A percentile compares a stretch with the other conserved stretches of the same genome.
phyloP scores from a whole-genome alignment of 2,329 filamentous ascomycete species.

The Fusarium sp. region DNA sequence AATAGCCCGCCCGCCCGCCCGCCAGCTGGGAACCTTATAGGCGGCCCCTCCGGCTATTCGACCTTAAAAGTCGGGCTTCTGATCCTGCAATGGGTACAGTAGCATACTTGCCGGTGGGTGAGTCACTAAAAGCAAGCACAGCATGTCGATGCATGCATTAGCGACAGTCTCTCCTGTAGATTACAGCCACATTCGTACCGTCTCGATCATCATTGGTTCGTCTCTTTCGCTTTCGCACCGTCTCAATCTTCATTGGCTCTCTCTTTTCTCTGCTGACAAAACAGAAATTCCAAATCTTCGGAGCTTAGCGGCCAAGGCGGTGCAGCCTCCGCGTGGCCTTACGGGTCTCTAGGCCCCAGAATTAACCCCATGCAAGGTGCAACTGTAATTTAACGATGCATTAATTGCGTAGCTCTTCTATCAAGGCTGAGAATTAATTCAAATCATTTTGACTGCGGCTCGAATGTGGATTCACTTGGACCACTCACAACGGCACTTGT shows the following conservation, averaged over 20 bases:
- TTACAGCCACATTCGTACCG: too few species aligned
- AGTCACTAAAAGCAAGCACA: too few species aligned
- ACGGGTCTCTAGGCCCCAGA: not conserved
- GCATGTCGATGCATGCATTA: not conserved
- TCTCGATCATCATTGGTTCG: too few species aligned
- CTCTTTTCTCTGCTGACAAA: too few species aligned
- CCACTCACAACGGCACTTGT: too few species aligned
- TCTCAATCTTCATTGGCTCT: not conserved
- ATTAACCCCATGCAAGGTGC: not conserved
- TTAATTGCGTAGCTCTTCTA: conserved; percentile 15
- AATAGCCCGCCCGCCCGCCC: too few species aligned
- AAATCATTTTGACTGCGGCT: too few species aligned
- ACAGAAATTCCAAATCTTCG: conserved; percentile 24
- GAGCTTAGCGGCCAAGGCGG: conserved; percentile 21
- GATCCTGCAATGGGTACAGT: not conserved
- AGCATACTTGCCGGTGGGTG: not conserved
- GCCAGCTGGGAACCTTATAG: too few species aligned
- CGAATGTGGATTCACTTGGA: too few species aligned
- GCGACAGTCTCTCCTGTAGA: not conserved
- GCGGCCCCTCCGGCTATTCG: not conserved
- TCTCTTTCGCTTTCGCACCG: too few species aligned
- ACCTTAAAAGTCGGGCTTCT: not conserved
- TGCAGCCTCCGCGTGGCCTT: conserved; percentile 13
- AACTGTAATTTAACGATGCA: not conserved
- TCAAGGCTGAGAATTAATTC: not conserved